Conservation (phyloP, 2,329 filamentous ascomycete species). For the Xylariomycetidae sp. region DNA sequence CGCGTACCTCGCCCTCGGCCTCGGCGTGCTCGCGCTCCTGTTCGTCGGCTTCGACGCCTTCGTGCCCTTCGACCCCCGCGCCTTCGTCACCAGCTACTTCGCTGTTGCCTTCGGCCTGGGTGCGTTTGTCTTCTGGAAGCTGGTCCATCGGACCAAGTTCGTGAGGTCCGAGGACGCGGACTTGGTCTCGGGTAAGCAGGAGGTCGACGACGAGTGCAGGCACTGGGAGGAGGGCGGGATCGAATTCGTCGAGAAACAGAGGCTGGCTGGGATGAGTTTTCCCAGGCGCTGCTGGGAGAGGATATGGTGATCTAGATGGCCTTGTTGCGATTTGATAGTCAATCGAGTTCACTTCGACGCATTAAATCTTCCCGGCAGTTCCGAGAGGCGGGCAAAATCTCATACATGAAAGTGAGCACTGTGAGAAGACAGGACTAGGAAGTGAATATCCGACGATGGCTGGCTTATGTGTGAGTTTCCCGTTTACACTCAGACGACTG, state of each 20-base stretch:
- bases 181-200: slow-evolving; percentile 54
- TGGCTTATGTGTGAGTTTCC: no score
- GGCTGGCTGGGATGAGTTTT: slow-evolving; percentile 30
- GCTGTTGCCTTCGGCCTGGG: slow-evolving; percentile 44
- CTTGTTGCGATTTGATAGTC: no score
- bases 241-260: slow-evolving; percentile 36
- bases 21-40: slow-evolving; percentile 43
- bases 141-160: slow-evolving; percentile 54
- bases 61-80: slow-evolving; percentile 39
- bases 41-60: slow-evolving; percentile 54
- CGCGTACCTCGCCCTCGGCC: slow-evolving; percentile 40
- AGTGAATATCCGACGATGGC: no score
- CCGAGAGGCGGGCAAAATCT: no score
- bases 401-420: no score
- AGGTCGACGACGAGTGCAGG: slow-evolving; percentile 52
- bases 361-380: no score
- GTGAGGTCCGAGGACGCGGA: slow-evolving; percentile 53
- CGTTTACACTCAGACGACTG: no score
- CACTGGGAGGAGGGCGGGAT: slow-evolving; percentile 40
- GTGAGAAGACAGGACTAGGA: no score
- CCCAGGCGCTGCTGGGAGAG: slow-evolving; percentile 31
- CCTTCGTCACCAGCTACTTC: slow-evolving; percentile 50
- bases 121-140: slow-evolving; percentile 62
- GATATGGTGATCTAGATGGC: slow-evolving; percentile 34
- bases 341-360: no score